These are phyloP conservation scores for Platanus orientalis DNA, from an alignment of 164 flowering plant species.

Conservation along the genomic window DNA sequence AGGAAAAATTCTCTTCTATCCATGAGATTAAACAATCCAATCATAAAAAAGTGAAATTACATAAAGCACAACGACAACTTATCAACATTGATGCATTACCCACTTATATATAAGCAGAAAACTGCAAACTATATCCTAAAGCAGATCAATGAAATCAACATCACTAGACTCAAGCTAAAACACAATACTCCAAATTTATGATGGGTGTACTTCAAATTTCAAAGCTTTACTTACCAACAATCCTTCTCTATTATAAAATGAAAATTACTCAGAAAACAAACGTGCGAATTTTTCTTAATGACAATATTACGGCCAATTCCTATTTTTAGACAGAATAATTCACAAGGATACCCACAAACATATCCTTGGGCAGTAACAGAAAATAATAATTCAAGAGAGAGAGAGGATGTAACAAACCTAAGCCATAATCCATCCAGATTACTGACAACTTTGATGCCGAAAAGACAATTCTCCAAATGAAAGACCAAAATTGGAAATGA, in stretches of 20 bases:
- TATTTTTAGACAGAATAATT: not conserved
- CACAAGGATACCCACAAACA: not conserved
- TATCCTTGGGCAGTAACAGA: not conserved
- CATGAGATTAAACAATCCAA: not conserved
- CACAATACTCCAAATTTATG: too few species aligned
- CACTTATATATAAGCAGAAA: not conserved
- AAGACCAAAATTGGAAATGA: not conserved
- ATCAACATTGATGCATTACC: too few species aligned
- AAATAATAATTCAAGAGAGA: not conserved
- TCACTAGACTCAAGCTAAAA: too few species aligned
- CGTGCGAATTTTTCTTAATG: too few species aligned
- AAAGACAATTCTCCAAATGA: not conserved
- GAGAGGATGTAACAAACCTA: slow-evolving; percentile 17
- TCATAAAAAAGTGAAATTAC: not conserved
- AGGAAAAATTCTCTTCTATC: not conserved
- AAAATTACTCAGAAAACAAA: too few species aligned
- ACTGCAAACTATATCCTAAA: not conserved
- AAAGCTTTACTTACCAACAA: too few species aligned
- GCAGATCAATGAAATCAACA: not conserved
- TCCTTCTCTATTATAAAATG: too few species aligned
- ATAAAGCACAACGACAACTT: too few species aligned
- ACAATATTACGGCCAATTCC: not conserved
- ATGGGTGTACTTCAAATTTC: too few species aligned
- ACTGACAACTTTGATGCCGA: not conserved
- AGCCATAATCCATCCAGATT: slow-evolving; percentile 31